Evolutionary conservation across 192 early-diverging fungal genomes (phyloP).

Genomic region (Gaertneriomyces sp.): DNA sequence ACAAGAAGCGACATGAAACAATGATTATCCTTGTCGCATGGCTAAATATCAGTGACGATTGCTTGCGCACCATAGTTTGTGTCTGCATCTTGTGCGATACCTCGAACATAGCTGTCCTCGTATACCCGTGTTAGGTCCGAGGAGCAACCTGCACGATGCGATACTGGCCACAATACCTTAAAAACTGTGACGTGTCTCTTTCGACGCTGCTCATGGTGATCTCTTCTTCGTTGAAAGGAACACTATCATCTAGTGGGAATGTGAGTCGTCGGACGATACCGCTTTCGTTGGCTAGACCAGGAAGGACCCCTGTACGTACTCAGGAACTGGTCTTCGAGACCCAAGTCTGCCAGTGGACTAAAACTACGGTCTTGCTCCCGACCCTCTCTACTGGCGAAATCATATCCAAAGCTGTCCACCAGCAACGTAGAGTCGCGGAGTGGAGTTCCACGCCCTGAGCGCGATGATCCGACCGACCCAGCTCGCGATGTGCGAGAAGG

Average conservation of each 20-base stretch:
- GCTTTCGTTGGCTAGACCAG: background rate
- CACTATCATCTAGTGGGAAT: background rate
- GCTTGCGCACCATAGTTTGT: slow-evolving; percentile 11
- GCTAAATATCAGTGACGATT: background rate
- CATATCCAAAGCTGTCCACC: background rate
- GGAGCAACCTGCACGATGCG: background rate
- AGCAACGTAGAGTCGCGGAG: background rate
- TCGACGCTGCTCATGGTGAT: background rate
- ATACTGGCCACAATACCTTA: slow-evolving; percentile 2
- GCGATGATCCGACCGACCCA: slow-evolving; percentile 18
- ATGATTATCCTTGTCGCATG: background rate
- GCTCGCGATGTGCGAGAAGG: slow-evolving; percentile 7
- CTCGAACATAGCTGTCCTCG: slow-evolving; percentile 21
- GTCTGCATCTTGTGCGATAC: slow-evolving; percentile 1
- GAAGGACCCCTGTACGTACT: background rate
- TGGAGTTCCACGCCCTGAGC: background rate
- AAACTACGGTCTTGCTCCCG: background rate
- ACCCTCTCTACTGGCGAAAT: background rate
- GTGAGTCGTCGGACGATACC: background rate
- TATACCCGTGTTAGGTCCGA: background rate
- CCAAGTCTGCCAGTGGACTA: slow-evolving; percentile 16
- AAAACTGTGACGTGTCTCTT: slow-evolving; percentile 4
- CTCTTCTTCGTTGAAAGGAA: slow-evolving; percentile 7
- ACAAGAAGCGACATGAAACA: background rate
- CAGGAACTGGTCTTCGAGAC: background rate